Evolutionary conservation across 768 basidiomycete species (phyloP).

Genomic region (Pisolithus marmoratus): DNA sequence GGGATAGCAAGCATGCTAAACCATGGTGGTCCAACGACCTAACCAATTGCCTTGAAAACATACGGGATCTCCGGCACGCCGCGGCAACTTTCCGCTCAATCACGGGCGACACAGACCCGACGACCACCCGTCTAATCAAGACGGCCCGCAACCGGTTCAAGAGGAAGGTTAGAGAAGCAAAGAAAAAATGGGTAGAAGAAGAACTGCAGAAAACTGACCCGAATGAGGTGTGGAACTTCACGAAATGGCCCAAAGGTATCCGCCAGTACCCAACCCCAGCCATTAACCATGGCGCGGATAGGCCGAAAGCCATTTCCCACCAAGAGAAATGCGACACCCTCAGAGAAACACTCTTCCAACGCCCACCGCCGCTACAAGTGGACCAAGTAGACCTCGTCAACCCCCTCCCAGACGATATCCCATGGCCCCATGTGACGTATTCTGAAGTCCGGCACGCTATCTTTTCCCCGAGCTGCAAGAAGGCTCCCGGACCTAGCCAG

Average conservation of each 20-base stretch:
- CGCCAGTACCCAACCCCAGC: neutral
- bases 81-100: no score
- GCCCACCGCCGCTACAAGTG: constrained; percentile 1
- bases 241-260: neutral
- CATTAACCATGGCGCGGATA: neutral
- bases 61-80: no score
- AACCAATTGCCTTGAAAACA: no score
- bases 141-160: no score
- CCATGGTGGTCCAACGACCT: neutral
- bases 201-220: neutral
- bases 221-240: neutral
- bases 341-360: neutral
- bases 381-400: neutral
- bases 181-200: neutral
- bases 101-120: no score
- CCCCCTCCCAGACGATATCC: neutral
- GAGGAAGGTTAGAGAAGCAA: neutral
- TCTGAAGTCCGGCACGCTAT: neutral
- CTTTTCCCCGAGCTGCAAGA: neutral
- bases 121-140: no score
- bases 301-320: neutral
- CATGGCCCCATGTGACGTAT: neutral
- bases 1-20: neutral
- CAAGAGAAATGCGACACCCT: neutral
- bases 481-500: neutral